Percentiles rank a stretch among this genome's conserved stretches.
These are phyloP conservation scores for Gleditsia sinensis DNA, from an alignment of 306 rosid genomes.

Conservation along the genomic window DNA sequence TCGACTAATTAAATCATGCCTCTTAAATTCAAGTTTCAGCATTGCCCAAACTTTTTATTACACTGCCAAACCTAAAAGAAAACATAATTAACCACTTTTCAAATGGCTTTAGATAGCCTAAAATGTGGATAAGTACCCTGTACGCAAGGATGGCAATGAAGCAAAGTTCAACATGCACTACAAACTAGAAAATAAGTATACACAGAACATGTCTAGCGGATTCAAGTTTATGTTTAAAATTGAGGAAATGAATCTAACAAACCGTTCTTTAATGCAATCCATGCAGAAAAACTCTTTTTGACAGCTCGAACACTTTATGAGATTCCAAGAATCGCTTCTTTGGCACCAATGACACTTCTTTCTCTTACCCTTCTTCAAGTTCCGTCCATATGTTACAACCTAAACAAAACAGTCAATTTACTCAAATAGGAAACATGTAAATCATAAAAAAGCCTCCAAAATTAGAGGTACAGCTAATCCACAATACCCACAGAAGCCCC, in stretches of 20 bases:
- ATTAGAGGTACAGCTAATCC: not conserved
- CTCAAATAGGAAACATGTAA: not conserved
- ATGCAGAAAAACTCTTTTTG: conserved; percentile 78
- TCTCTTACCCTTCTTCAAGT: conserved; percentile 58
- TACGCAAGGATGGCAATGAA: conserved; percentile 14
- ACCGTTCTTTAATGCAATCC: conserved; percentile 92
- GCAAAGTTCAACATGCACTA: conserved; percentile 20
- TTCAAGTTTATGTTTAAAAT: conserved; percentile 9
- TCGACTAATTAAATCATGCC: conserved; percentile 28
- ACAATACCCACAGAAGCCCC: conserved; percentile 11
- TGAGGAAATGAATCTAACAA: conserved; percentile 18
- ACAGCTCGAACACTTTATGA: conserved; percentile 77
- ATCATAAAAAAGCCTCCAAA: conserved; percentile 15
- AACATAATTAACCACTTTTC: not conserved
- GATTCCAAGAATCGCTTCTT: conserved; percentile 65
- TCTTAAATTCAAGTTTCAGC: conserved; percentile 20
- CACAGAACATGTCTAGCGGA: not conserved
- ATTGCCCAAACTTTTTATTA: conserved; percentile 11
- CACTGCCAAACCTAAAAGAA: not conserved
- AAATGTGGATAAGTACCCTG: conserved; percentile 1
- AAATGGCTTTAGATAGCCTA: not conserved
- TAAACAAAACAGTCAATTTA: conserved; percentile 23
- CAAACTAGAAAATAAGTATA: not conserved
- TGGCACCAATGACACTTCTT: conserved; percentile 92
- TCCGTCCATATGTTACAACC: conserved; percentile 56